Evolutionary conservation across 768 basidiomycete genomes (phyloP).

Genomic region (Heimioporus sp.): DNA sequence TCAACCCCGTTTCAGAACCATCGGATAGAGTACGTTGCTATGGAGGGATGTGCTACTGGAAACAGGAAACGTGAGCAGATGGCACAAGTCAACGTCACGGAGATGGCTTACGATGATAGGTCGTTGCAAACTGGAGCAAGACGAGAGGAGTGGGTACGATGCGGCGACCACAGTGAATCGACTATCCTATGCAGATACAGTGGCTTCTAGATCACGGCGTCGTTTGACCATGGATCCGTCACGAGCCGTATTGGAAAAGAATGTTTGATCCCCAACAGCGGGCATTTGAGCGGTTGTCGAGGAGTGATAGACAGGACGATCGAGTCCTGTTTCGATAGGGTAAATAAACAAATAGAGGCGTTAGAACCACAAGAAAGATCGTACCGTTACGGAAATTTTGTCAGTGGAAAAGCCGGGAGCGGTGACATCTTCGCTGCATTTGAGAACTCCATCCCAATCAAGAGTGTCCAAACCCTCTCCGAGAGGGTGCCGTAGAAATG

Average conservation of each 20-base stretch:
- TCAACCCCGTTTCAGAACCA: too few species aligned
- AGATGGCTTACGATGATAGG: too few species aligned
- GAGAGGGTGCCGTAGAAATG: conserved; percentile 7
- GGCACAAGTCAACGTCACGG: not conserved
- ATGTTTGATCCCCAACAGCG: conserved; percentile 37
- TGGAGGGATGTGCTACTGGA: not conserved
- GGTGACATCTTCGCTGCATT: conserved; percentile 34
- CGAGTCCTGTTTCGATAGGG: conserved; percentile 47
- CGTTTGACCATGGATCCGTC: conserved; percentile 51
- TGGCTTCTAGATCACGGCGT: conserved; percentile 1
- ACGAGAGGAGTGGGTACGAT: not conserved
- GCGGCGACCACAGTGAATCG: not conserved
- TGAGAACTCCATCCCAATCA: conserved; percentile 62
- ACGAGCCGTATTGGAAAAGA: conserved; percentile 55
- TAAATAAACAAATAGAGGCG: not conserved
- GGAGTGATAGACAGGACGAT: conserved; percentile 51
- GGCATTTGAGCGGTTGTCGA: conserved; percentile 36
- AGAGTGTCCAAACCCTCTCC: conserved; percentile 39
- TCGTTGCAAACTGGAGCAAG: not conserved
- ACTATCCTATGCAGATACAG: not conserved
- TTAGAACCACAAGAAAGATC: conserved; percentile 2
- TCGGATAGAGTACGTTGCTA: too few species aligned
- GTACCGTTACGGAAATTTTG: conserved; percentile 50
- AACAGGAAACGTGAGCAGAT: not conserved
- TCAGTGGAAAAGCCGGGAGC: conserved; percentile 47